These are phyloP conservation scores for Fraxinus sp. DNA, from an alignment of 305 asterid species.

Conservation along the genomic window DNA sequence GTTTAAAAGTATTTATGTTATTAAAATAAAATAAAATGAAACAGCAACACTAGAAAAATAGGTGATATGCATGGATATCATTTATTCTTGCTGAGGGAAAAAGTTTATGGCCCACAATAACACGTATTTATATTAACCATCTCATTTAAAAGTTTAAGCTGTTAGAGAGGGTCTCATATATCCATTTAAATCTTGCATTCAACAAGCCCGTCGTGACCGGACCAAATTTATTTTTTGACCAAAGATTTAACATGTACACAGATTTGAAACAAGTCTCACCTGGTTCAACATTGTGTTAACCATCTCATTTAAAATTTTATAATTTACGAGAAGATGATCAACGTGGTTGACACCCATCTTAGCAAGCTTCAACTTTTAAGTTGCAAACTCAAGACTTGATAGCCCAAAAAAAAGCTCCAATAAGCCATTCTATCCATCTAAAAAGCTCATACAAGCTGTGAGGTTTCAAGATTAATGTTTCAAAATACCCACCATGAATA, in stretches of 20 bases:
- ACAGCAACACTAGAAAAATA: background rate
- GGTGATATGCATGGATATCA: background rate
- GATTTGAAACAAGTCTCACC: background rate
- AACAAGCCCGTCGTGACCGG: background rate
- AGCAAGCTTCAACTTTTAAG: background rate
- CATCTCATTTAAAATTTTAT: background rate
- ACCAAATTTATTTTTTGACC: background rate
- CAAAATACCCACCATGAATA: background rate
- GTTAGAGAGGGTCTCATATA: background rate
- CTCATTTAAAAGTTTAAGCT: background rate
- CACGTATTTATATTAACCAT: background rate
- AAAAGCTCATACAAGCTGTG: background rate
- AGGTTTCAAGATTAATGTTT: background rate
- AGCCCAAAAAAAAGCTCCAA: background rate
- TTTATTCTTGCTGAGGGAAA: background rate
- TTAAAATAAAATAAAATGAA: background rate
- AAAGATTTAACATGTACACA: background rate
- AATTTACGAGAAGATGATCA: background rate
- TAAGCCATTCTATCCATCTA: background rate
- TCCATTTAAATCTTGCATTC: background rate
- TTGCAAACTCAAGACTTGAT: background rate
- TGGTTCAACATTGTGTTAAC: background rate
- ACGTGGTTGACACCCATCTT: background rate
- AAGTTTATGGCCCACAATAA: background rate
- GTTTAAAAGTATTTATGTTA: background rate